Evolutionary conservation across 805 yeast genomes (phyloP).

Genomic region (Monosporozyma aerobia): DNA sequence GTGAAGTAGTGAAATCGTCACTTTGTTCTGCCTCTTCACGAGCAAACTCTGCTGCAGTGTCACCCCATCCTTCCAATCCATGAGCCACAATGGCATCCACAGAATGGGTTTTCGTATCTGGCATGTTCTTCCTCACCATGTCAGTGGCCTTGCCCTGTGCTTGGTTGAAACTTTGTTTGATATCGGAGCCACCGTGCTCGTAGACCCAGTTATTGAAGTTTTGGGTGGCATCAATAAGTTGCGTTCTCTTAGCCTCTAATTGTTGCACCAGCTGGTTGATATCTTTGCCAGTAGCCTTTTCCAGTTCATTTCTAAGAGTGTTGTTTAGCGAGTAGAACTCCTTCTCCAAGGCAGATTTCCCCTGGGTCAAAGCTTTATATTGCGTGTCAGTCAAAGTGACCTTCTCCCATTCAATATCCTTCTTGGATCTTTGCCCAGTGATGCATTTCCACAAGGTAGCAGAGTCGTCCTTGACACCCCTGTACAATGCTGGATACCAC

Average conservation of each 20-base stretch:
- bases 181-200: background rate
- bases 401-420: background rate
- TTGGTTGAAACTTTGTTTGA: background rate
- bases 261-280: background rate
- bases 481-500: background rate
- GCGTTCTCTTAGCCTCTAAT: constrained; percentile 12
- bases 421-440: background rate
- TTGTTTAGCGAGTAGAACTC: background rate
- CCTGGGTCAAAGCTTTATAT: background rate
- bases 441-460: background rate
- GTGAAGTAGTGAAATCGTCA: background rate
- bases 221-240: constrained; percentile 16
- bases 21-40: constrained; percentile 29
- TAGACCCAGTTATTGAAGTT: constrained; percentile 2
- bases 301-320: background rate
- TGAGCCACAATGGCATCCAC: constrained; percentile 29
- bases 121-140: background rate
- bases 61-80: constrained; percentile 40
- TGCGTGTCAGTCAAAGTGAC: background rate
- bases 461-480: constrained; percentile 1
- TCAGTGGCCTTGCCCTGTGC: background rate
- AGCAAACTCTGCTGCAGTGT: constrained; percentile 34
- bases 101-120: constrained; percentile 2
- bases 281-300: background rate
- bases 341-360: background rate